Evolutionary conservation across 179 eudicot genomes (phyloP).

Genomic region (Camellia oleifera): DNA sequence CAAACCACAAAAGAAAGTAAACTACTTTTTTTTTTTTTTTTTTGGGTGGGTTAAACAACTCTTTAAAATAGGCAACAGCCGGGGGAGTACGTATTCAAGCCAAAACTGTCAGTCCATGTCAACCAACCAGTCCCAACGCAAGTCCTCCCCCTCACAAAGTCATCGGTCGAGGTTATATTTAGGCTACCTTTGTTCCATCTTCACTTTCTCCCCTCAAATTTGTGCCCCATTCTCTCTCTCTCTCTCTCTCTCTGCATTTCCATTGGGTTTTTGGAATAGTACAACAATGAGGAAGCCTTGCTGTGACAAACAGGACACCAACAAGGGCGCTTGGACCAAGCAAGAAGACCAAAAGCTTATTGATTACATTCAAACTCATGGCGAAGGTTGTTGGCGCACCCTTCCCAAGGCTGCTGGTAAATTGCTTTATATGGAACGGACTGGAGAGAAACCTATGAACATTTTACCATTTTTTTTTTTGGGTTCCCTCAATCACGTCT

Average conservation of each 20-base stretch:
- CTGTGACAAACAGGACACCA: slow-evolving; percentile 9
- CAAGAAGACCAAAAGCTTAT: slow-evolving; percentile 12
- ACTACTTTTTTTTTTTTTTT: no score
- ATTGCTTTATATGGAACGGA: neutral
- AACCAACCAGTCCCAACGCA: neutral
- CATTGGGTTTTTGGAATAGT: no score
- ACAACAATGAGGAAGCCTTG: slow-evolving; percentile 17
- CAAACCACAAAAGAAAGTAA: no score
- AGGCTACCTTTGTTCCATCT: neutral
- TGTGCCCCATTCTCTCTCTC: neutral
- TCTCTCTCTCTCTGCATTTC: neutral
- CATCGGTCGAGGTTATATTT: neutral
- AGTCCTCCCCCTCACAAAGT: neutral
- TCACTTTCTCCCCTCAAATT: neutral
- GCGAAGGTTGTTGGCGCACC: slow-evolving; percentile 14
- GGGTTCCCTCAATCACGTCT: no score
- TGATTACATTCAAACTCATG: slow-evolving; percentile 11
- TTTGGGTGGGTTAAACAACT: no score
- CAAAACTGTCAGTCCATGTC: neutral
- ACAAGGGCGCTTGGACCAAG: slow-evolving; percentile 19
- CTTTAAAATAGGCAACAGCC: no score
- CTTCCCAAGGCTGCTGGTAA: slow-evolving; percentile 2
- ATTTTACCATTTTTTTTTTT: neutral
- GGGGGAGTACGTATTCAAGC: neutral
- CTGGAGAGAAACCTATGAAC: no score